Evolutionary conservation across 345 rosid genomes (phyloP).

Genomic region (Lagerstroemia speciosa): DNA sequence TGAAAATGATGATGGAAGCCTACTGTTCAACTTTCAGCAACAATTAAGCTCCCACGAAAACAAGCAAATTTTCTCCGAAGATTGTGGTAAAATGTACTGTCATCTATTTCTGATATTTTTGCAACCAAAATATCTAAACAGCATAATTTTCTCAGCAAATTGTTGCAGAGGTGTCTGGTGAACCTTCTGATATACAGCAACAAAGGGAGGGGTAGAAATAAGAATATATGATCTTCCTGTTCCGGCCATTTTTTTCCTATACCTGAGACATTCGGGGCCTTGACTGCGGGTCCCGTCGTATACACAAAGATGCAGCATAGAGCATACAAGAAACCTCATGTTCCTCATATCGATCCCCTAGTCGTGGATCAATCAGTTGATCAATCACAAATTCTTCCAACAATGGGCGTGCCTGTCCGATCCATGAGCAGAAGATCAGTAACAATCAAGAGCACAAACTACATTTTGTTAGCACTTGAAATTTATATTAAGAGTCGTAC

Average conservation of each 20-base stretch:
- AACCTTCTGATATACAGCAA: not conserved
- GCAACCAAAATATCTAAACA: not conserved
- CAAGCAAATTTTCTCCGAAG: not conserved
- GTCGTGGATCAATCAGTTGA: conserved; percentile 71
- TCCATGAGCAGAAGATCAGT: not conserved
- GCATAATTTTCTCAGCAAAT: not conserved
- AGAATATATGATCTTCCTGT: not conserved
- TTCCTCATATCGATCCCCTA: conserved; percentile 47
- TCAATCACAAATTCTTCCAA: conserved; percentile 80
- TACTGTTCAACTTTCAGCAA: no score
- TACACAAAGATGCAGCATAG: conserved; percentile 87
- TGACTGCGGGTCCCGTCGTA: conserved; percentile 74
- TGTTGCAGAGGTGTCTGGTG: not conserved
- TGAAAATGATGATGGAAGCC: no score
- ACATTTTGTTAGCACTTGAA: not conserved
- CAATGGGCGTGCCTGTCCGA: conserved; percentile 76
- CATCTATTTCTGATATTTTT: not conserved
- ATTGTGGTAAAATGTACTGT: not conserved
- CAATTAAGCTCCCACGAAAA: no score
- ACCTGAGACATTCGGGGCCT: conserved; percentile 99
- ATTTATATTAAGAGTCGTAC: conserved; percentile 28
- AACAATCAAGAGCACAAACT: not conserved
- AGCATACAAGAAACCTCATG: conserved; percentile 93
- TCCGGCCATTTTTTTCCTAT: conserved; percentile 2
- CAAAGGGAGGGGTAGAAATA: not conserved